Conservation (phyloP, 1,284 basidiomycete genomes). For the Coniferiporia weirii region DNA sequence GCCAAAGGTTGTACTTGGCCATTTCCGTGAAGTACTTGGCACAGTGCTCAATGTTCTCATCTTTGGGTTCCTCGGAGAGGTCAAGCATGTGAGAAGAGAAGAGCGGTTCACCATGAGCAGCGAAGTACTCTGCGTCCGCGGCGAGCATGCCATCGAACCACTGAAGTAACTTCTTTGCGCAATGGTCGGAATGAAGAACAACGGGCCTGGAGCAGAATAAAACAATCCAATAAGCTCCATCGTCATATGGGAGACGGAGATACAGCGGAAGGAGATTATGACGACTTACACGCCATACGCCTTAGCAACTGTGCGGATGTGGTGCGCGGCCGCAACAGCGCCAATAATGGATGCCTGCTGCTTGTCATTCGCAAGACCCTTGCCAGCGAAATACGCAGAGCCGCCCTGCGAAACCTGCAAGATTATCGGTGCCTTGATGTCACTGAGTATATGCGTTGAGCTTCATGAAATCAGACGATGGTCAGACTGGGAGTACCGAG, state of each 20-base stretch:
- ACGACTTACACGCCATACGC: constrained; percentile 80
- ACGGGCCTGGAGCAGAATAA: constrained; percentile 63
- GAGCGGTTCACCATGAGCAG: constrained; percentile 84
- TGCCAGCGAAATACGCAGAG: constrained; percentile 94
- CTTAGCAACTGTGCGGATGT: constrained; percentile 86
- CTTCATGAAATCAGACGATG: not conserved
- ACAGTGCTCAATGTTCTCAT: constrained; percentile 94
- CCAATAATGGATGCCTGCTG: constrained; percentile 96
- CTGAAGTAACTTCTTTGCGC: constrained; percentile 95
- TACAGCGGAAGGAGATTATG: not conserved
- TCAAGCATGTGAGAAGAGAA: constrained; percentile 99
- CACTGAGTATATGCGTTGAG: constrained; percentile 33
- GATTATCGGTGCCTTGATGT: constrained; percentile 97
- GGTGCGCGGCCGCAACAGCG: constrained; percentile 89
- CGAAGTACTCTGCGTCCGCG: constrained; percentile 93
- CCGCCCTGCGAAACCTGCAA: constrained; percentile 98
- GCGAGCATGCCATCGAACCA: constrained; percentile 99
- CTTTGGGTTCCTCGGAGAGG: constrained; percentile 96
- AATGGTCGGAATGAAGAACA: constrained; percentile 98
- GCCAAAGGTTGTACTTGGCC: constrained; percentile 91
- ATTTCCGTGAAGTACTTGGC: constrained; percentile 95
- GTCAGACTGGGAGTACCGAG: constrained; percentile 47
- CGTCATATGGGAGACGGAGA: not conserved
- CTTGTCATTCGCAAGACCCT: constrained; percentile 92
- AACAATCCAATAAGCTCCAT: not conserved